Conservation (phyloP, 2,329 filamentous ascomycete genomes). For the Pseudogymnoascus sp. region DNA sequence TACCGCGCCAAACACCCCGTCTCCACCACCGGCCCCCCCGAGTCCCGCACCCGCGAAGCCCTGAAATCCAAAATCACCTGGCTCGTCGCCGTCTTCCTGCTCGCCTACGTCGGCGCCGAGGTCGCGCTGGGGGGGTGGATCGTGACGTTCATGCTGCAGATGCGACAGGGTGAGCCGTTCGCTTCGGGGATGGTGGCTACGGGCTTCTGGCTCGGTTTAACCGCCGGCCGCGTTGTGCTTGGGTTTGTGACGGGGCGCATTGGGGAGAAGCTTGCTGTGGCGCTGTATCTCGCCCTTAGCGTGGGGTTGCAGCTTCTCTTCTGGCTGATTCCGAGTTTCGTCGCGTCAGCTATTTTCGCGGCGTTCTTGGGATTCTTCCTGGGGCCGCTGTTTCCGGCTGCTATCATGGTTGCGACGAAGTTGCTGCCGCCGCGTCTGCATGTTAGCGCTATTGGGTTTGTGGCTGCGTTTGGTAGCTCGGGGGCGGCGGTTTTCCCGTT, state of each 20-base stretch:
- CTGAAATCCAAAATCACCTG: slow-evolving; percentile 52
- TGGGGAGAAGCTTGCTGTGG: slow-evolving; percentile 60
- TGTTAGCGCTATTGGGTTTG: slow-evolving; percentile 73
- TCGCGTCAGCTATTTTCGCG: slow-evolving; percentile 64
- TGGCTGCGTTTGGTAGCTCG: slow-evolving; percentile 64
- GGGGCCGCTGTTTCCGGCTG: slow-evolving; percentile 69
- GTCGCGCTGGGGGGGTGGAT: slow-evolving; percentile 74
- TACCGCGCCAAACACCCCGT: slow-evolving; percentile 46
- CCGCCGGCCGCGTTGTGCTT: slow-evolving; percentile 60
- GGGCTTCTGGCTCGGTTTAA: slow-evolving; percentile 78
- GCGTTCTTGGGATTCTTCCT: slow-evolving; percentile 69
- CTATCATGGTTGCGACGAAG: slow-evolving; percentile 64
- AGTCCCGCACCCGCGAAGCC: slow-evolving; percentile 20
- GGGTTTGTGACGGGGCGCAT: slow-evolving; percentile 68
- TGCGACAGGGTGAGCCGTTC: slow-evolving; percentile 60
- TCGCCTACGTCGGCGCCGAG: slow-evolving; percentile 73
- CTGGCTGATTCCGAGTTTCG: slow-evolving; percentile 72
- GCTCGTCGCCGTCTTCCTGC: slow-evolving; percentile 64
- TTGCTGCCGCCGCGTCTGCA: slow-evolving; percentile 65
- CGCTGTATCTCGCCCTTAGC: slow-evolving; percentile 53
- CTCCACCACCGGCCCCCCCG: slow-evolving; percentile 13
- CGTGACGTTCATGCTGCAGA: slow-evolving; percentile 76
- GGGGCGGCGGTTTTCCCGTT: slow-evolving; percentile 62
- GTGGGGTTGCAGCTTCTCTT: slow-evolving; percentile 63
- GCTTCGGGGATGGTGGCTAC: slow-evolving; percentile 67